phyloP scores from a whole-genome alignment of 2,329 filamentous ascomycete species.

The Trichoderma endophyticum region DNA sequence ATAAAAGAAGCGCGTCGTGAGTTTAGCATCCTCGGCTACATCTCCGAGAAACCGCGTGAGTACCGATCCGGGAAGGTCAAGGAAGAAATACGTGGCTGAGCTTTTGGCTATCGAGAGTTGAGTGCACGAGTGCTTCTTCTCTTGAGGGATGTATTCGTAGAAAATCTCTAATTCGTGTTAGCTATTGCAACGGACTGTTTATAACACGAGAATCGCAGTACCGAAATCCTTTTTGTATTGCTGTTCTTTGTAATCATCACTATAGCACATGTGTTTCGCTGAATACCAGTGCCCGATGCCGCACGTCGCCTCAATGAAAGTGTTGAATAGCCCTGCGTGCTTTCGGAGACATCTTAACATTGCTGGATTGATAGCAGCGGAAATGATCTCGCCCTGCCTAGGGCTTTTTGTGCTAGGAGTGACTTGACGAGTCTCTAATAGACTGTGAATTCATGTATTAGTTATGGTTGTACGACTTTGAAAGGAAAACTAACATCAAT shows the following conservation, averaged over 20 bases:
- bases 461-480: not conserved
- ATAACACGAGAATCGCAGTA: not conserved
- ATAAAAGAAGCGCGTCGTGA: not conserved
- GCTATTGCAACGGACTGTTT: not conserved
- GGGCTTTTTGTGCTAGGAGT: not conserved
- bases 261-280: not conserved
- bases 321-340: not conserved
- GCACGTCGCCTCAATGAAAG: not conserved
- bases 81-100: not conserved
- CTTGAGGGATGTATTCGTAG: not conserved
- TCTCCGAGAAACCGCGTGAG: not conserved
- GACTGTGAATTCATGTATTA: not conserved
- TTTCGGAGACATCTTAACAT: not conserved
- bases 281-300: constrained; percentile 1
- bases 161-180: not conserved
- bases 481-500: not conserved
- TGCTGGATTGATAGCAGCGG: not conserved
- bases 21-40: not conserved
- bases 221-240: not conserved
- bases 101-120: not conserved
- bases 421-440: not conserved
- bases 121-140: not conserved
- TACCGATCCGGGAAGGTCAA: not conserved
- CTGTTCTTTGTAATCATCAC: not conserved
- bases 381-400: not conserved